Evolutionary conservation across 2,329 filamentous ascomycete genomes (phyloP).

Genomic region (Venturia asperata): DNA sequence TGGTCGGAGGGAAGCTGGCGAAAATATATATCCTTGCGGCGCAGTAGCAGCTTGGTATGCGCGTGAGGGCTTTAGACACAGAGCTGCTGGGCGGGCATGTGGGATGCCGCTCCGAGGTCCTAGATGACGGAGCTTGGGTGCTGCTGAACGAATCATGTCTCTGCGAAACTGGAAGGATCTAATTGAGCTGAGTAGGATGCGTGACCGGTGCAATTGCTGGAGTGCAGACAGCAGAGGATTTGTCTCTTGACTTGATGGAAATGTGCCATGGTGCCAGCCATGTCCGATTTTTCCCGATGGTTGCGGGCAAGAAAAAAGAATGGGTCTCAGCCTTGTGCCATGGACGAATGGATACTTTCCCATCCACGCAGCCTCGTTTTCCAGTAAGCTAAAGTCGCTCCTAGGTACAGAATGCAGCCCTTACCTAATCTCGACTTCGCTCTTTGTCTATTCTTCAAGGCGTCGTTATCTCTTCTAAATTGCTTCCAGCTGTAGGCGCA

Average conservation of each 20-base stretch:
- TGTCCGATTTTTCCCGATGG: neutral
- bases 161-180: neutral
- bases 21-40: constrained; percentile 2
- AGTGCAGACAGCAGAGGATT: neutral
- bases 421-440: neutral
- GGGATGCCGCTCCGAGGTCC: constrained; percentile 13
- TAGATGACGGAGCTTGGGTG: constrained; percentile 17
- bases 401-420: too few species aligned
- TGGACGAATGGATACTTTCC: neutral
- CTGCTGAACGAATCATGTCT: constrained; percentile 20
- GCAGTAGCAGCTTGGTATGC: neutral
- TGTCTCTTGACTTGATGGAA: neutral
- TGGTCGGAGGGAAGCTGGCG: neutral
- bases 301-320: neutral
- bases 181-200: constrained; percentile 10
- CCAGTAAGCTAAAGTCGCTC: too few species aligned
- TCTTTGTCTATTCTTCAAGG: too few species aligned
- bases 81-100: constrained; percentile 2
- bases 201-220: neutral
- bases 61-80: neutral
- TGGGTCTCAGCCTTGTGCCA: constrained; percentile 3
- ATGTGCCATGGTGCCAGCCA: neutral
- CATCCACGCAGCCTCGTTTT: neutral
- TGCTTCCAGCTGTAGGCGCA: too few species aligned
- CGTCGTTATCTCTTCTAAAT: too few species aligned